Conservation (phyloP, 768 basidiomycete species). For the Mycena leptocephala region DNA sequence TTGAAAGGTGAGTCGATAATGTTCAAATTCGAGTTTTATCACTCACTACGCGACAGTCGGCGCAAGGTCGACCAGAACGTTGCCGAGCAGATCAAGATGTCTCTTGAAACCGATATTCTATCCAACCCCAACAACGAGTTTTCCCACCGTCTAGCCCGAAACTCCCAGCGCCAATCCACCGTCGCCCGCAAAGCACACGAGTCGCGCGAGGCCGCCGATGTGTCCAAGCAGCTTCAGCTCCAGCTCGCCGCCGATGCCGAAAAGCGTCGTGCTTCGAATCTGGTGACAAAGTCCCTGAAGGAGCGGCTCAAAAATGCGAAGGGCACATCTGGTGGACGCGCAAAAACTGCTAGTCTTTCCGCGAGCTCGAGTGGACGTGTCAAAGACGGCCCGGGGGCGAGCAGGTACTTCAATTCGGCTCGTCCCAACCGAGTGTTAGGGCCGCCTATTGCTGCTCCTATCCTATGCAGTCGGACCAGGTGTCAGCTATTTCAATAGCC, state of each 20-base stretch:
- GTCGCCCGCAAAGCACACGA: background rate
- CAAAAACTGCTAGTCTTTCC: background rate
- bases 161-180: background rate
- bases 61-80: background rate
- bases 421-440: no score
- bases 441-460: no score
- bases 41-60: background rate
- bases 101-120: background rate
- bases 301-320: conserved; percentile 8
- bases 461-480: no score
- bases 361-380: conserved; percentile 8
- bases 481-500: no score
- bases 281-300: background rate
- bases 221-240: background rate
- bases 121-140: conserved; percentile 15
- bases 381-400: no score
- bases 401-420: no score
- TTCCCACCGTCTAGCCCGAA: background rate
- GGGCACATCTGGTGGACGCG: no score
- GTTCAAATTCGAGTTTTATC: background rate
- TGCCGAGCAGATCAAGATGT: conserved; percentile 7
- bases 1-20: background rate
- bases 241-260: background rate
- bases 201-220: background rate
- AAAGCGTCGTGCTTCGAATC: background rate